A percentile compares a stretch with the other conserved stretches of the same genome.
These are phyloP conservation scores for Mucor mucedo DNA, from an alignment of 371 early-diverging fungal species.

Conservation along the genomic window DNA sequence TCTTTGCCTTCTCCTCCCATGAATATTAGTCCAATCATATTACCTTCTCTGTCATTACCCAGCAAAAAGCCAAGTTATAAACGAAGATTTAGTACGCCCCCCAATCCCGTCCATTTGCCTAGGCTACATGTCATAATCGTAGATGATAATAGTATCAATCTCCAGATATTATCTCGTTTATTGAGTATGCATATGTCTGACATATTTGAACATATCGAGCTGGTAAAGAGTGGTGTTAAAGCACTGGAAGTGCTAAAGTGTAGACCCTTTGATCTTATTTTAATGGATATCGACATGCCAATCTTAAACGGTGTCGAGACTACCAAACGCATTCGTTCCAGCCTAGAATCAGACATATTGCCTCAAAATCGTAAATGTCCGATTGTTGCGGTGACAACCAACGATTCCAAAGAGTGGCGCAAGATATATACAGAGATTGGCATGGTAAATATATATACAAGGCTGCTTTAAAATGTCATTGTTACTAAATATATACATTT, in stretches of 20 bases:
- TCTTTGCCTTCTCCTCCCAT: conserved; percentile 30
- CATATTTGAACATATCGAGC: conserved; percentile 48
- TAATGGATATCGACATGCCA: conserved; percentile 77
- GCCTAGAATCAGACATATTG: conserved; percentile 47
- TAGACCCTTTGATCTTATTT: conserved; percentile 56
- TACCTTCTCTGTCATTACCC: conserved; percentile 18
- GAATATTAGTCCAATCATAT: not conserved
- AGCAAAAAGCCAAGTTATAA: conserved; percentile 7
- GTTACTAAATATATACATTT: not conserved
- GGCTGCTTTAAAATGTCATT: not conserved
- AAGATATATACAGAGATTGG: conserved; percentile 36
- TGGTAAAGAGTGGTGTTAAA: conserved; percentile 48
- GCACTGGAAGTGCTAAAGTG: conserved; percentile 51
- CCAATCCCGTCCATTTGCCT: not conserved
- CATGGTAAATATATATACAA: conserved; percentile 29
- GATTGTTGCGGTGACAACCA: conserved; percentile 75
- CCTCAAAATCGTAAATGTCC: conserved; percentile 59
- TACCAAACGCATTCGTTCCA: conserved; percentile 45
- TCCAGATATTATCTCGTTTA: conserved; percentile 57
- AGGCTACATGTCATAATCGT: conserved; percentile 45
- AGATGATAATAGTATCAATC: conserved; percentile 68
- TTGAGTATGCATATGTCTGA: conserved; percentile 57
- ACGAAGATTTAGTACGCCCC: conserved; percentile 28
- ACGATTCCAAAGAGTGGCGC: conserved; percentile 39
- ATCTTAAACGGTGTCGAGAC: conserved; percentile 61